phyloP scores from a whole-genome alignment of 768 basidiomycete species.

The Mrakia hoshinonis region DNA sequence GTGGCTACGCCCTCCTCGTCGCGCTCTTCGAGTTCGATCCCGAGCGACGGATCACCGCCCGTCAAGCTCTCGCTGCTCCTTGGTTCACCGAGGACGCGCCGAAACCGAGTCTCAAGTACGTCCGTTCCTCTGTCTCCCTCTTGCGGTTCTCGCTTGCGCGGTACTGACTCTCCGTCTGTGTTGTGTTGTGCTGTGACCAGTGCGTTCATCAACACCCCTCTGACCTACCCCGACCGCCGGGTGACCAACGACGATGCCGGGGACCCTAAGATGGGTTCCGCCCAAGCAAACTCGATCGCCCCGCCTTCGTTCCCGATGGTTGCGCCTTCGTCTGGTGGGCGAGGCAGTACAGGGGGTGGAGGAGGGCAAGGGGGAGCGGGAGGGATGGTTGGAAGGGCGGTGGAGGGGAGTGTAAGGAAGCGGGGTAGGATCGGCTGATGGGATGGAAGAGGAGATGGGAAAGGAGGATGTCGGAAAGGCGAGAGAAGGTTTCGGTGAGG shows the following conservation, averaged over 20 bases:
- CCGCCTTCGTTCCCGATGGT: neutral
- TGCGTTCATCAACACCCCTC: conserved; percentile 15
- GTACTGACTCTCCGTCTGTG: too few relatives aligned
- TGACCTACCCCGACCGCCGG: conserved; percentile 70
- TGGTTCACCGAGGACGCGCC: conserved; percentile 78
- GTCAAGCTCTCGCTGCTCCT: conserved; percentile 67
- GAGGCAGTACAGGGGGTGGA: neutral
- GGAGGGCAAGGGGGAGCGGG: neutral
- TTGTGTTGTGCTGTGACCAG: conserved; percentile 45
- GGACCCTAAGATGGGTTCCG: conserved; percentile 10
- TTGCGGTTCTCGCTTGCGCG: too few relatives aligned
- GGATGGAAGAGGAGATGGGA: too few relatives aligned
- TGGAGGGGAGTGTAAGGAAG: conserved; percentile 21
- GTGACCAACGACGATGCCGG: conserved; percentile 12
- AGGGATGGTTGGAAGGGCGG: conserved; percentile 15
- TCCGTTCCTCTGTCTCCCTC: conserved; percentile 6
- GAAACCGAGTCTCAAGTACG: conserved; percentile 3
- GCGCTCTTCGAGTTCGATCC: conserved; percentile 86
- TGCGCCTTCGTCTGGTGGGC: neutral
- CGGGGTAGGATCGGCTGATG: conserved; percentile 2
- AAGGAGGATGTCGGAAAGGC: too few relatives aligned
- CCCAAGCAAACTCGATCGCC: neutral
- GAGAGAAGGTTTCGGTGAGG: too few relatives aligned
- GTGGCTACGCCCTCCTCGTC: conserved; percentile 74
- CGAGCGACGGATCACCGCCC: conserved; percentile 70